A percentile compares a stretch with the other conserved stretches of the same genome.
phyloP scores from a whole-genome alignment of 176 grass and related monocot species.

The Pontederia paniculata region DNA sequence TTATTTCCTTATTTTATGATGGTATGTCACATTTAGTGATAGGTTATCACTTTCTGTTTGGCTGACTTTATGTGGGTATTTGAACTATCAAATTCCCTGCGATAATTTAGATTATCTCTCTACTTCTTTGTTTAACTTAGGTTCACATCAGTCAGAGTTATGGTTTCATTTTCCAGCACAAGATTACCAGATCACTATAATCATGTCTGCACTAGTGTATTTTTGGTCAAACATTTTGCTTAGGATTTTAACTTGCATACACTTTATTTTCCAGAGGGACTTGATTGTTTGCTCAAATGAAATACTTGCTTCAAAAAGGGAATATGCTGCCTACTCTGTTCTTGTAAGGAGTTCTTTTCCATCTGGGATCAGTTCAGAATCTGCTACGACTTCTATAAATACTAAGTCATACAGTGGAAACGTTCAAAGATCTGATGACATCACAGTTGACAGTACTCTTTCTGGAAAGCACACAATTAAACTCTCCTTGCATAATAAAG shows the following conservation, averaged over 20 bases:
- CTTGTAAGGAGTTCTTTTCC: constrained; percentile 34
- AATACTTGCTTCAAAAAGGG: constrained; percentile 80
- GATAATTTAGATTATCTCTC: too few relatives aligned
- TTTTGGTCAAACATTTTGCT: too few relatives aligned
- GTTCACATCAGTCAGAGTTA: too few relatives aligned
- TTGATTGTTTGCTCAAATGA: constrained; percentile 70
- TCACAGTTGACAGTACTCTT: constrained; percentile 85
- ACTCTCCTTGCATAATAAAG: constrained; percentile 55
- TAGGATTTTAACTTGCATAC: not conserved
- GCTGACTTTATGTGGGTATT: too few relatives aligned
- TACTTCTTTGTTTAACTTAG: too few relatives aligned
- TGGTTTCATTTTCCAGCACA: too few relatives aligned
- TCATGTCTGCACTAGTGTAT: too few relatives aligned
- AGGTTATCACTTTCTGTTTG: too few relatives aligned
- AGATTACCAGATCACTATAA: too few relatives aligned
- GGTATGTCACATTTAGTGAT: too few relatives aligned
- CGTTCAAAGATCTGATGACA: constrained; percentile 81
- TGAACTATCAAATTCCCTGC: too few relatives aligned
- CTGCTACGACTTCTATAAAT: constrained; percentile 97
- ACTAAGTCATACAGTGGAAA: constrained; percentile 84
- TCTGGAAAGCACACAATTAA: constrained; percentile 59
- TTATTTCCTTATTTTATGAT: too few relatives aligned
- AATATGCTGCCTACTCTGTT: constrained; percentile 46
- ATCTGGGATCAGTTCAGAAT: constrained; percentile 78
- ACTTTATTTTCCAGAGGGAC: constrained; percentile 52